phyloP scores from a whole-genome alignment of 306 rosid genomes.

The Medicago ruthenica region DNA sequence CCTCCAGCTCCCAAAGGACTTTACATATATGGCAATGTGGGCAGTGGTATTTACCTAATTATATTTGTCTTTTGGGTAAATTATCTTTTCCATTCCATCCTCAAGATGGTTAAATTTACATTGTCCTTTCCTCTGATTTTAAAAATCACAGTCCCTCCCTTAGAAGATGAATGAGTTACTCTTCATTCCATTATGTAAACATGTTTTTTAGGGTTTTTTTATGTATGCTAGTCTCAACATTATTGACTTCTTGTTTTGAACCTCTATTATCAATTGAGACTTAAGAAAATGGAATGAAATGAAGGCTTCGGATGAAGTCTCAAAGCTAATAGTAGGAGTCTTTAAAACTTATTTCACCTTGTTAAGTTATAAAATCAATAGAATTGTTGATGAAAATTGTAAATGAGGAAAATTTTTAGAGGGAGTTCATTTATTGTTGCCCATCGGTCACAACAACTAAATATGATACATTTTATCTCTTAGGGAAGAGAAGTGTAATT shows the following conservation, averaged over 20 bases:
- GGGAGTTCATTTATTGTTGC: background rate
- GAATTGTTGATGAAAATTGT: background rate
- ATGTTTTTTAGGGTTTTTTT: background rate
- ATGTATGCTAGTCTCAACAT: background rate
- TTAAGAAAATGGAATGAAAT: background rate
- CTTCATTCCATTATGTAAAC: background rate
- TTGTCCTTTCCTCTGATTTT: background rate
- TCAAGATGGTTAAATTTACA: conserved; percentile 4
- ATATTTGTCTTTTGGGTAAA: conserved; percentile 9
- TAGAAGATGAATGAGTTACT: conserved; percentile 1
- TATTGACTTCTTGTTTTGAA: background rate
- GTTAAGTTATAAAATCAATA: background rate
- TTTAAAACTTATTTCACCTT: conserved; percentile 1
- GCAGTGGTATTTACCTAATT: conserved; percentile 71
- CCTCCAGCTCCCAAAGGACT: conserved; percentile 91
- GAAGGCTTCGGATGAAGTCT: background rate
- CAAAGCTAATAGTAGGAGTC: background rate
- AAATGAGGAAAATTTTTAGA: background rate
- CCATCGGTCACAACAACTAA: background rate
- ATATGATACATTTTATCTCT: background rate
- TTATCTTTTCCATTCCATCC: conserved; percentile 17
- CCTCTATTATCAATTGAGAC: background rate
- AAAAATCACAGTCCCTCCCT: background rate
- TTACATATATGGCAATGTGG: conserved; percentile 93
- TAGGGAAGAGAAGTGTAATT: background rate